Percentiles rank a stretch among this genome's conserved stretches.
These are phyloP conservation scores for Arthrobotrys megalospora DNA, from an alignment of 2,329 filamentous ascomycete genomes.

Conservation along the genomic window DNA sequence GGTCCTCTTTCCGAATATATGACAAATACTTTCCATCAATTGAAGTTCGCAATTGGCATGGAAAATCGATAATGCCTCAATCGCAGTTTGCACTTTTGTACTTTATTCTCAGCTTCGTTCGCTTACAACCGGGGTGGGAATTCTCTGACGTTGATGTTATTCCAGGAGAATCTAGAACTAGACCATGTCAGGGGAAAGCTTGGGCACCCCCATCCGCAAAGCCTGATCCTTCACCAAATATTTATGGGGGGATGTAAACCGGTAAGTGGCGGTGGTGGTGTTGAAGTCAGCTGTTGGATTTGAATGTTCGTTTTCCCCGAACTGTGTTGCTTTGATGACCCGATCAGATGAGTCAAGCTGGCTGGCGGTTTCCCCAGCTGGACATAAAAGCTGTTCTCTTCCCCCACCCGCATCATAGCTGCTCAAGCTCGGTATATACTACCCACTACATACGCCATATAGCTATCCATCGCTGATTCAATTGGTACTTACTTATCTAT, in stretches of 20 bases:
- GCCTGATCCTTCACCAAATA: slow-evolving; percentile 56
- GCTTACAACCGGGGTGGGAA: slow-evolving; percentile 43
- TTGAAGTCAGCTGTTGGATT: slow-evolving; percentile 34
- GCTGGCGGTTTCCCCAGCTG: slow-evolving; percentile 11
- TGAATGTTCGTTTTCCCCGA: background rate
- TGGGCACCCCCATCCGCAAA: background rate
- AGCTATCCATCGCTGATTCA: too few species aligned
- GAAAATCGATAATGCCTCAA: slow-evolving; percentile 26
- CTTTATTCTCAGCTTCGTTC: slow-evolving; percentile 33
- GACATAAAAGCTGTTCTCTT: slow-evolving; percentile 18
- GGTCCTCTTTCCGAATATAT: background rate
- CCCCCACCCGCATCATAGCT: background rate
- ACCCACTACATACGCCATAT: too few species aligned
- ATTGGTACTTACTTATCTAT: too few species aligned
- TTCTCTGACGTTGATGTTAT: background rate
- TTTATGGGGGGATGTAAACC: background rate
- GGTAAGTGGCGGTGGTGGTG: slow-evolving; percentile 9
- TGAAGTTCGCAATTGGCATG: background rate
- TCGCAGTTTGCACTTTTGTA: slow-evolving; percentile 47
- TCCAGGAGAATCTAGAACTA: background rate
- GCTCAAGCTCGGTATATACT: background rate
- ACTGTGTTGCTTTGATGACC: slow-evolving; percentile 44
- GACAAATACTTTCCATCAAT: slow-evolving; percentile 1
- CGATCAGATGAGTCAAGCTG: slow-evolving; percentile 61
- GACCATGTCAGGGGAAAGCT: slow-evolving; percentile 26